Evolutionary conservation across 345 rosid genomes (phyloP).

Genomic region (Erysimum cheiranthoides): DNA sequence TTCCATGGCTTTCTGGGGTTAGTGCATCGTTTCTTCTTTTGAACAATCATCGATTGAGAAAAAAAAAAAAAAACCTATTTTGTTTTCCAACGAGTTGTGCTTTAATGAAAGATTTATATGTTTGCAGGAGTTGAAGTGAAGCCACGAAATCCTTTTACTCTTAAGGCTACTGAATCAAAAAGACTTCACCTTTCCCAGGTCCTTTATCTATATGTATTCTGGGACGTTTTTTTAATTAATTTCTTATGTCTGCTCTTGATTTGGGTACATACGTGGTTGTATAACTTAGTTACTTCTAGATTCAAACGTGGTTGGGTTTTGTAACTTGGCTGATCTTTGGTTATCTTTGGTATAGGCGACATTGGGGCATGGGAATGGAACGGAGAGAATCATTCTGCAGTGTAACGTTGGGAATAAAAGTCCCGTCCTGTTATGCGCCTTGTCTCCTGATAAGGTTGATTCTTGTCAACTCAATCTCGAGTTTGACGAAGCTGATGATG

Average conservation of each 20-base stretch:
- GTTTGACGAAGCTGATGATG: conserved; percentile 75
- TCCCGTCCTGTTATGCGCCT: conserved; percentile 64
- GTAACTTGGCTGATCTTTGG: conserved; percentile 7
- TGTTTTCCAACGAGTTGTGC: no score
- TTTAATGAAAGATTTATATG: not conserved
- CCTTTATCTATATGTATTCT: not conserved
- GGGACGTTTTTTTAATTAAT: not conserved
- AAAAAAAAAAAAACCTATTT: not conserved
- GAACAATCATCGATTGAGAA: not conserved
- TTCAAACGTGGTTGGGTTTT: not conserved
- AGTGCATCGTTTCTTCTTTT: conserved; percentile 8
- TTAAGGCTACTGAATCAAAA: conserved; percentile 24
- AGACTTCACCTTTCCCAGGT: conserved; percentile 83
- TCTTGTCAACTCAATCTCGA: conserved; percentile 68
- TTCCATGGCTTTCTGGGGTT: conserved; percentile 42
- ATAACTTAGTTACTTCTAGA: not conserved
- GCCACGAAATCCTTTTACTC: conserved; percentile 65
- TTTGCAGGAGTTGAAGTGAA: conserved; percentile 73
- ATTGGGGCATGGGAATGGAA: conserved; percentile 55
- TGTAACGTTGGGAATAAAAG: conserved; percentile 73
- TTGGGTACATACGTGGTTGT: not conserved
- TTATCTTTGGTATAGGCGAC: conserved; percentile 57
- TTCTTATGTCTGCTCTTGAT: no score
- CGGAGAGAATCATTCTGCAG: conserved; percentile 57
- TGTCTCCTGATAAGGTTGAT: conserved; percentile 61